A percentile compares a stretch with the other conserved stretches of the same genome.
Evolutionary conservation across 2,329 filamentous ascomycete species (phyloP).

Genomic region (Pseudogymnoascus sp.): DNA sequence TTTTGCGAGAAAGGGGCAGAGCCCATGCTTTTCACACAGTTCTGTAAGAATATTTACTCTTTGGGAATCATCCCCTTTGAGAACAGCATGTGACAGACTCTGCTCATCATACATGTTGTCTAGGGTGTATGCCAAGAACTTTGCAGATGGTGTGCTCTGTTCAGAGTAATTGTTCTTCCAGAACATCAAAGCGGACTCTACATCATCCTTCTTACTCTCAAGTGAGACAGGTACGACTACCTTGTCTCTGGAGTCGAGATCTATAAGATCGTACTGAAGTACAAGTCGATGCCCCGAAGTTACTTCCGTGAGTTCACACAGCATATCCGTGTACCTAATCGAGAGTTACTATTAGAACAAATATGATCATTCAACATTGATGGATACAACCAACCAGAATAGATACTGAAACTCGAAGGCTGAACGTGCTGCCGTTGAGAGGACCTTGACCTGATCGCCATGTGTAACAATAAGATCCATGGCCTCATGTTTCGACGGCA

Average conservation of each 20-base stretch:
- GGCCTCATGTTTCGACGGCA: conserved; percentile 42
- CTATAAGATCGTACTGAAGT: conserved; percentile 45
- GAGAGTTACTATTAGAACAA: neutral
- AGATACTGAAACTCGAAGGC: conserved; percentile 27
- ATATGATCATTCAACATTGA: neutral
- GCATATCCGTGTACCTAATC: conserved; percentile 44
- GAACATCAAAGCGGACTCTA: neutral
- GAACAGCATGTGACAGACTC: neutral
- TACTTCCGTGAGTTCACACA: conserved; percentile 42
- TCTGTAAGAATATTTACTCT: neutral
- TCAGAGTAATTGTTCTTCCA: neutral
- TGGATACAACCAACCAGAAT: conserved; percentile 25
- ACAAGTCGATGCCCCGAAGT: conserved; percentile 42
- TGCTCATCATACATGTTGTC: neutral
- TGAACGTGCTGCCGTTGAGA: conserved; percentile 29
- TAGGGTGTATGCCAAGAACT: neutral
- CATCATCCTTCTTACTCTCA: neutral
- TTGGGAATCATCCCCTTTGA: neutral
- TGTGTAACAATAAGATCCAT: conserved; percentile 39
- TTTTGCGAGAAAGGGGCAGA: neutral
- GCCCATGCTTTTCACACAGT: neutral
- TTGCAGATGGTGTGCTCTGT: neutral
- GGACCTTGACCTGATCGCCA: conserved; percentile 27
- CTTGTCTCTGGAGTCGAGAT: conserved; percentile 11
- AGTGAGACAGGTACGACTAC: neutral